Base-by-base conservation (phyloP, 164 flowering plant genomes). In the Saururus chinensis region DNA sequence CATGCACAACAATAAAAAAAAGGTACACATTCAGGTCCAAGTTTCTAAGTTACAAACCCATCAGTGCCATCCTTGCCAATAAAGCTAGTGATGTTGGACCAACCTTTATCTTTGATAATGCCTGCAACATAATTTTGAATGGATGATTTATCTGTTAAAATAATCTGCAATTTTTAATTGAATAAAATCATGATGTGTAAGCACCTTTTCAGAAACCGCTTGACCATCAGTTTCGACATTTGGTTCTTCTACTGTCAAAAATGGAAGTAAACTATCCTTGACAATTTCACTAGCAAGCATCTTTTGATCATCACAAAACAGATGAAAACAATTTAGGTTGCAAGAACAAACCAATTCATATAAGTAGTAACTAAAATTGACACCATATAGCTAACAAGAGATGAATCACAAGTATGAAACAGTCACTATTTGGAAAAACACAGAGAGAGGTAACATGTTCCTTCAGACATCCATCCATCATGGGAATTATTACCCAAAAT, bases 241-340 rank as follows among this genome's bases (percentile, higher is more conserved):
- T 56, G 83, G 85, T 62, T 66, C 73, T 62, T 89, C 88, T 70
- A 66, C 67, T 2, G 90, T 80, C 69, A 93, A 63, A 72, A 81
- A 79, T 22, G 95, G 62, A 70, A 88, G 84, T 64, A 90, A 66
- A 62, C 83, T 79, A 59, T 87, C 96, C 74, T 88, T 96, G 58
- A 93, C 62, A 48, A 93, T 76, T 78, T 84, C 91, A 76, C 69
- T 90, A n/a, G 99, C 95, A 68, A 93, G 91, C 95, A 93, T 93
- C 98, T 92, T 54, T 42, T 14, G 67, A 56, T 60, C 17, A 62
- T 19, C 37, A 30, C 37, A 30, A 49, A 64, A 56, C 69, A 22
- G 22, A 55, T 22, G 35, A 10, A 42, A 42, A 14, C 49, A 10
- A 42, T 42, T 10, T 42, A 10, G 17, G 49, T 42, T 42, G 49